Percentiles rank a stretch among this genome's conserved stretches.
Conservation (phyloP, 2,329 filamentous ascomycete genomes). For the Corniculantispora saksenae region DNA sequence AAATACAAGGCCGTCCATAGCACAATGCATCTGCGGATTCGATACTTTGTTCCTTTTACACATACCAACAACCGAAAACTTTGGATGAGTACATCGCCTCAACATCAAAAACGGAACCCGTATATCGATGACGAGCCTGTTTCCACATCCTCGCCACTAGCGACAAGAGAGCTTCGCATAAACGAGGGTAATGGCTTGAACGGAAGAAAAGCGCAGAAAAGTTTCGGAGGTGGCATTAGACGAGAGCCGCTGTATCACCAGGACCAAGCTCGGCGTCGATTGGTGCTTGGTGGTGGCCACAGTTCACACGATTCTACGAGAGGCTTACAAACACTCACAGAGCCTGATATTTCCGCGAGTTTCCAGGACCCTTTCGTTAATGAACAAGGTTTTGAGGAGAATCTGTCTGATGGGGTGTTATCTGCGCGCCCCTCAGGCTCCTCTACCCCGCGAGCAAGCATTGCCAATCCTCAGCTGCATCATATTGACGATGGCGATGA, state of each 20-base stretch:
- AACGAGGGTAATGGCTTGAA: slow-evolving; percentile 39
- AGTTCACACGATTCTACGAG: background rate
- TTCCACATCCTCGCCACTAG: slow-evolving; percentile 23
- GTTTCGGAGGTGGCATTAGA: slow-evolving; percentile 31
- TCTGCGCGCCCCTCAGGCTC: slow-evolving; percentile 36
- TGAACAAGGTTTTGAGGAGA: slow-evolving; percentile 39
- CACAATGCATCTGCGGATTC: background rate
- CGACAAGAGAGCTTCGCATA: slow-evolving; percentile 33
- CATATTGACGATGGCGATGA: background rate
- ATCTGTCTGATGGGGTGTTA: slow-evolving; percentile 42
- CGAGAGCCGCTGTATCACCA: slow-evolving; percentile 33
- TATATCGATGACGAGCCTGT: background rate
- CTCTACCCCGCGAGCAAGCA: slow-evolving; percentile 39
- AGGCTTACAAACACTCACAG: background rate
- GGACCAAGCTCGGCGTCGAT: slow-evolving; percentile 8
- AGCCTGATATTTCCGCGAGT: slow-evolving; percentile 23
- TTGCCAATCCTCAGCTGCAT: background rate
- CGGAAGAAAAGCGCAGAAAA: slow-evolving; percentile 36
- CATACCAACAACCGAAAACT: background rate
- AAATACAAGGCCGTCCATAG: background rate
- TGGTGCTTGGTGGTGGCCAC: background rate
- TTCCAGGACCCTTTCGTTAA: slow-evolving; percentile 29
- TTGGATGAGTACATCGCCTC: background rate
- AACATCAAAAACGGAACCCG: background rate
- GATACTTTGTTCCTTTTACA: background rate